These are phyloP conservation scores for Smithsoniella earleae DNA, from an alignment of 163 green algal genomes.

Conservation along the genomic window DNA sequence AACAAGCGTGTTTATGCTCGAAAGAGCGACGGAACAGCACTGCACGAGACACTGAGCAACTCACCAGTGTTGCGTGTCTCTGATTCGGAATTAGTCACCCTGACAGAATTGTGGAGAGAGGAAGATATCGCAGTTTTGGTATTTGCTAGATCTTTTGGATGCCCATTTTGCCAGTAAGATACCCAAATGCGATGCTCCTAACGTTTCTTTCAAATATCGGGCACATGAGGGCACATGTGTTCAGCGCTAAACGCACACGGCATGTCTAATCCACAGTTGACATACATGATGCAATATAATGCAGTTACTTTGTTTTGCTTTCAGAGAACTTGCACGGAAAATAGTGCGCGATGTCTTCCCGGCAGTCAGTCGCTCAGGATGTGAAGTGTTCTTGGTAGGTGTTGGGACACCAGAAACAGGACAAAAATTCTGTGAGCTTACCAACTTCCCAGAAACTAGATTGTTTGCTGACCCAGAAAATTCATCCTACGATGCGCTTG, in stretches of 20 bases:
- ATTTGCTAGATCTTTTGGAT: slow-evolving; percentile 8
- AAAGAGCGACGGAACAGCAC: no score
- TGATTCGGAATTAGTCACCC: no score
- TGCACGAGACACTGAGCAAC: no score
- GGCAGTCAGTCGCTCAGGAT: neutral
- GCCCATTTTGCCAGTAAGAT: slow-evolving; percentile 9
- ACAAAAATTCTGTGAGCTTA: neutral
- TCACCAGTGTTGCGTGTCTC: no score
- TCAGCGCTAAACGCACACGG: no score
- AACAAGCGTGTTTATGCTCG: no score
- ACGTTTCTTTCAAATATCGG: no score
- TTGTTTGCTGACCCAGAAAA: slow-evolving; percentile 26
- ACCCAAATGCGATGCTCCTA: no score
- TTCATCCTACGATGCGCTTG: neutral
- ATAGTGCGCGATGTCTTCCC: neutral
- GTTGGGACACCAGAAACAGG: slow-evolving; percentile 13
- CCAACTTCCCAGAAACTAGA: neutral
- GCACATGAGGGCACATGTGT: no score
- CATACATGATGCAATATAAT: no score
- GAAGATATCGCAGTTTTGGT: neutral
- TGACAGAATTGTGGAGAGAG: neutral
- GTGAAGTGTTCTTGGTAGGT: neutral
- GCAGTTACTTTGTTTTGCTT: no score
- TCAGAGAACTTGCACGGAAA: neutral
- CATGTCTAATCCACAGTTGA: no score